These are phyloP conservation scores for Atkinsonella texensis DNA, from an alignment of 2,329 filamentous ascomycete species.

Conservation along the genomic window DNA sequence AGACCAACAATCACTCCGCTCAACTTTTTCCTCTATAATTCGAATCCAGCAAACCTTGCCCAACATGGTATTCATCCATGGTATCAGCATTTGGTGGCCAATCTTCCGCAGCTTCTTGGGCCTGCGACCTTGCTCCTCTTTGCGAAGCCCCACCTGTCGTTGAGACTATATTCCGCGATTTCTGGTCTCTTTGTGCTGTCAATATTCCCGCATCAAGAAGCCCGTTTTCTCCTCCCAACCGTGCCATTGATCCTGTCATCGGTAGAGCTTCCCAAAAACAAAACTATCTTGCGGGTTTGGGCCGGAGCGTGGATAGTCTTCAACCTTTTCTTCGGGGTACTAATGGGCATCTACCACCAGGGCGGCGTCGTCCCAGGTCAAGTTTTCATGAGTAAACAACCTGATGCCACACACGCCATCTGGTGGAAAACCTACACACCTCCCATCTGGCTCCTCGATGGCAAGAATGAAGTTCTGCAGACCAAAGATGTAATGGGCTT, in stretches of 20 bases:
- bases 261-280: slow-evolving; percentile 49
- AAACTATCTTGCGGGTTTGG: slow-evolving; percentile 40
- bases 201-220: slow-evolving; percentile 67
- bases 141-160: slow-evolving; percentile 41
- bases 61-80: slow-evolving; percentile 66
- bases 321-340: slow-evolving; percentile 52
- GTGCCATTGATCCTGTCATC: slow-evolving; percentile 69
- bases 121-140: slow-evolving; percentile 54
- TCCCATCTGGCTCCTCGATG: slow-evolving; percentile 67
- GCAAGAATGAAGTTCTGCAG: slow-evolving; percentile 58
- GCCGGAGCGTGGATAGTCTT: slow-evolving; percentile 54
- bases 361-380: slow-evolving; percentile 67
- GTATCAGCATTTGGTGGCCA: slow-evolving; percentile 64
- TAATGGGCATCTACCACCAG: slow-evolving; percentile 78
- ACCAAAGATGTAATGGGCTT: slow-evolving; percentile 68
- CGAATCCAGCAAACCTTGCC: slow-evolving; percentile 55
- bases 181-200: slow-evolving; percentile 61
- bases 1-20: slow-evolving; percentile 63
- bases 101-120: slow-evolving; percentile 58
- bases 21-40: slow-evolving; percentile 70
- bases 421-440: slow-evolving; percentile 87
- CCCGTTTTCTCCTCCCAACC: slow-evolving; percentile 63
- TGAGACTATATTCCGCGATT: slow-evolving; percentile 60
- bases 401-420: slow-evolving; percentile 55
- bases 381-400: slow-evolving; percentile 58